These are phyloP conservation scores for Candida silvicultrix DNA, from an alignment of 805 yeast species.

Conservation along the genomic window DNA sequence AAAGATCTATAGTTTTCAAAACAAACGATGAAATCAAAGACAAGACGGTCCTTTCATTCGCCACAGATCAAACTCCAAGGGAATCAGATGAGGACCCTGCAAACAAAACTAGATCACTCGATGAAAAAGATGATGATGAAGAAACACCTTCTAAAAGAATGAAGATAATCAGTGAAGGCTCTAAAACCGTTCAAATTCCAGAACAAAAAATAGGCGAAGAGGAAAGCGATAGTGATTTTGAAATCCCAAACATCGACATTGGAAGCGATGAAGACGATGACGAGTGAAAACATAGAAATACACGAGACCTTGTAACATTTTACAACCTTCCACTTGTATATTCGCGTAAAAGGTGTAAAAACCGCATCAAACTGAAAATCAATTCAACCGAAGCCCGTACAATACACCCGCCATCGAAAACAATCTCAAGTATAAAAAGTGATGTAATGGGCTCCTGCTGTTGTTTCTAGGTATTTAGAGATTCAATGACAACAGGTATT, in stretches of 20 bases:
- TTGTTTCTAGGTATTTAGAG: too few relatives aligned
- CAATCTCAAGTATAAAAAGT: too few relatives aligned
- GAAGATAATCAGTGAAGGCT: slow-evolving; percentile 9
- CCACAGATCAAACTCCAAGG: slow-evolving; percentile 3
- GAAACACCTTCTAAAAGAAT: slow-evolving; percentile 20
- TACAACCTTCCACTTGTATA: too few relatives aligned
- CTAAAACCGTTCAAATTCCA: slow-evolving; percentile 8
- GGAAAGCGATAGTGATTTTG: slow-evolving; percentile 36
- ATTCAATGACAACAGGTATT: too few relatives aligned
- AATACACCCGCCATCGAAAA: too few relatives aligned
- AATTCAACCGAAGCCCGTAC: too few relatives aligned
- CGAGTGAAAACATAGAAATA: too few relatives aligned
- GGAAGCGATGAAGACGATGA: slow-evolving; percentile 39
- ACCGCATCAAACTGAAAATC: too few relatives aligned
- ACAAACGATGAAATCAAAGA: slow-evolving; percentile 16
- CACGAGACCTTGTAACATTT: slow-evolving; percentile 13
- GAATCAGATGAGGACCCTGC: slow-evolving; percentile 1
- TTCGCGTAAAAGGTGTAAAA: too few relatives aligned
- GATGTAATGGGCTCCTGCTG: too few relatives aligned
- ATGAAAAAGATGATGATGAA: slow-evolving; percentile 14
- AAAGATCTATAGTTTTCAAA: slow-evolving; percentile 14
- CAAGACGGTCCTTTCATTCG: slow-evolving; percentile 13
- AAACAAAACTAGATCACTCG: slow-evolving; percentile 15
- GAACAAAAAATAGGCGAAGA: slow-evolving; percentile 19
- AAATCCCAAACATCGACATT: slow-evolving; percentile 39